These are phyloP conservation scores for Chamaecrista fasciculata DNA, from an alignment of 306 rosid genomes.

Conservation along the genomic window DNA sequence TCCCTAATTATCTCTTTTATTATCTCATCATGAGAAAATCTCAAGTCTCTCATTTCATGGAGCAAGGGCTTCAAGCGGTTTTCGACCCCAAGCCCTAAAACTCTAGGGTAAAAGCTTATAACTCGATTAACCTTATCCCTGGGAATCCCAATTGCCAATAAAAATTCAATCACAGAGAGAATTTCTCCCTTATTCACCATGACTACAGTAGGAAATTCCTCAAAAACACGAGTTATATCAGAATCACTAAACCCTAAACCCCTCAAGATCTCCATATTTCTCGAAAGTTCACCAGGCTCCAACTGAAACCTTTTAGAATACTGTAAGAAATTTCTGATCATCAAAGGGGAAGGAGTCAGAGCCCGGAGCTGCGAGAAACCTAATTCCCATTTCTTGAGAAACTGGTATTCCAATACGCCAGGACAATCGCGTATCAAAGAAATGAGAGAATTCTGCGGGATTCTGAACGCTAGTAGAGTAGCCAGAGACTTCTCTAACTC, in stretches of 20 bases:
- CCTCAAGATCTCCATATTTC: constrained; percentile 36
- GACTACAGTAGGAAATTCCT: constrained; percentile 51
- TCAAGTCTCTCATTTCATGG: constrained; percentile 49
- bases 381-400: constrained; percentile 50
- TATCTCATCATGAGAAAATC: constrained; percentile 51
- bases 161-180: constrained; percentile 36
- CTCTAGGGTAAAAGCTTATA: constrained; percentile 47
- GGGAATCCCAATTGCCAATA: constrained; percentile 42
- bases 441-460: constrained; percentile 51
- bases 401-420: constrained; percentile 49
- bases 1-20: constrained; percentile 54
- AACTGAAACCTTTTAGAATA: constrained; percentile 49
- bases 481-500: constrained; percentile 48
- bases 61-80: constrained; percentile 60
- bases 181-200: constrained; percentile 41
- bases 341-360: constrained; percentile 36
- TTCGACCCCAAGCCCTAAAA: constrained; percentile 61
- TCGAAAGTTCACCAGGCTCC: constrained; percentile 34
- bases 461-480: constrained; percentile 50
- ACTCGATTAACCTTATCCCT: constrained; percentile 43
- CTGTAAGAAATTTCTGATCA: constrained; percentile 47
- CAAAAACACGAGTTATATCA: constrained; percentile 44
- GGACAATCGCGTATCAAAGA: constrained; percentile 58
- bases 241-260: constrained; percentile 48
- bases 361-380: constrained; percentile 36